Evolutionary conservation across 306 rosid species (phyloP).

Genomic region (Spatholobus suberectus): DNA sequence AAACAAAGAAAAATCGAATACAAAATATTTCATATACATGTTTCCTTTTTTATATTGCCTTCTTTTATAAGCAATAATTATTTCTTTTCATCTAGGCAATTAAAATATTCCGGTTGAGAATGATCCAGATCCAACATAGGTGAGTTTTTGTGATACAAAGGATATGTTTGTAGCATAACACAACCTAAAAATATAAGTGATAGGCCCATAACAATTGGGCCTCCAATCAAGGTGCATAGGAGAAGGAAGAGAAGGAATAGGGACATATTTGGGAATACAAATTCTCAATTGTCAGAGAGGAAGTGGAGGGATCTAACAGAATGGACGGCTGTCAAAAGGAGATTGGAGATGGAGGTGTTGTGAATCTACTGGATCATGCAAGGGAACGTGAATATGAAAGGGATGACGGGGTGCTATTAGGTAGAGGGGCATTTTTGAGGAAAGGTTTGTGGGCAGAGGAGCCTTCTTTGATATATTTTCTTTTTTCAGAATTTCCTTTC

Average conservation of each 20-base stretch:
- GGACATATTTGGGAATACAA: no score
- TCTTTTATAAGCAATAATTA: conserved; percentile 24
- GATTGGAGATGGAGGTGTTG: no score
- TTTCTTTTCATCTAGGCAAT: conserved; percentile 21
- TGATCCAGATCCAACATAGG: conserved; percentile 17
- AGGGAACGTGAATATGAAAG: no score
- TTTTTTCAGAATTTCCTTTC: background rate
- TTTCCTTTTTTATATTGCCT: conserved; percentile 21
- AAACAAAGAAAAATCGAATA: conserved; percentile 6
- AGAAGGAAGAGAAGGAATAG: no score
- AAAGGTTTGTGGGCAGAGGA: background rate
- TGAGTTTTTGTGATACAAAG: conserved; percentile 21
- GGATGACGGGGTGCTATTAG: background rate
- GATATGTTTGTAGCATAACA: conserved; percentile 8
- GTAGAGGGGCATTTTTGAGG: background rate
- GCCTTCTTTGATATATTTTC: background rate
- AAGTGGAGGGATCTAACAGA: no score
- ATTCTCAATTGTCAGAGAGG: no score
- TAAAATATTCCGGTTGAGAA: conserved; percentile 29
- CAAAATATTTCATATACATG: conserved; percentile 6
- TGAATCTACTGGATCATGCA: no score
- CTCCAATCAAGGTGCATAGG: no score
- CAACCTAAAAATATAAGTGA: background rate
- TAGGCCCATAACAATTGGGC: background rate
- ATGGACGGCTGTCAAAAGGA: no score